A percentile compares a stretch with the other conserved stretches of the same genome.
Conservation (phyloP, 192 early-diverging fungal genomes). For the Backusella luteola region DNA sequence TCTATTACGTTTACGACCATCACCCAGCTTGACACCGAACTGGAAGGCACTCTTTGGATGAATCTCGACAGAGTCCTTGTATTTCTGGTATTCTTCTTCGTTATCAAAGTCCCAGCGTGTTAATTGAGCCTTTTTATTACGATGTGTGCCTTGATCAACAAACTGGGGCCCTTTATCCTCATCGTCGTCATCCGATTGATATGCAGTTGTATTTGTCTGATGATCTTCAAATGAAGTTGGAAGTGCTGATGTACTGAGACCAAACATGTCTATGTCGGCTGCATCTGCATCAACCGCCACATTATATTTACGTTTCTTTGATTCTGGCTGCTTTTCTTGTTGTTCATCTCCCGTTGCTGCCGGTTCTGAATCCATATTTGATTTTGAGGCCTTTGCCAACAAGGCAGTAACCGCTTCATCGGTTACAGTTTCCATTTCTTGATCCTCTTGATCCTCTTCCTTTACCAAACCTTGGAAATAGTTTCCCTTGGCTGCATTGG, state of each 20-base stretch:
- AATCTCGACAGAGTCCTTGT: slow-evolving; percentile 70
- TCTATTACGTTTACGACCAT: slow-evolving; percentile 57
- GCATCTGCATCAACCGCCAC: slow-evolving; percentile 41
- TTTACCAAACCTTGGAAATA: slow-evolving; percentile 19
- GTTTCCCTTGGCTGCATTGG: slow-evolving; percentile 27
- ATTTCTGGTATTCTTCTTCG: slow-evolving; percentile 72
- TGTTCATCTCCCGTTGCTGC: neutral
- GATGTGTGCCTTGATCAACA: slow-evolving; percentile 69
- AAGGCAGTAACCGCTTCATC: slow-evolving; percentile 4
- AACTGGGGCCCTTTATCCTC: slow-evolving; percentile 38
- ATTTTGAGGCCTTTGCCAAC: neutral
- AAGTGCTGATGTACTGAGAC: slow-evolving; percentile 40
- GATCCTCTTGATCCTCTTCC: slow-evolving; percentile 21
- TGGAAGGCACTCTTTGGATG: slow-evolving; percentile 76
- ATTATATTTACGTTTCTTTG: slow-evolving; percentile 26
- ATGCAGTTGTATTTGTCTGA: slow-evolving; percentile 47
- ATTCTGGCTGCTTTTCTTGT: neutral
- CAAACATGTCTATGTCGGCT: slow-evolving; percentile 52
- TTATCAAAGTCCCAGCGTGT: slow-evolving; percentile 77
- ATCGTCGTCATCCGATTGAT: slow-evolving; percentile 48
- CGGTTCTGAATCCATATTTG: neutral
- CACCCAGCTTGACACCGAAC: slow-evolving; percentile 71
- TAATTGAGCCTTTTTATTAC: slow-evolving; percentile 69
- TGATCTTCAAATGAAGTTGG: slow-evolving; percentile 39
- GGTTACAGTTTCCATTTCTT: slow-evolving; percentile 15